Evolutionary conservation across 2,329 filamentous ascomycete genomes (phyloP).

Genomic region (Ophiocordyceps robertsii): DNA sequence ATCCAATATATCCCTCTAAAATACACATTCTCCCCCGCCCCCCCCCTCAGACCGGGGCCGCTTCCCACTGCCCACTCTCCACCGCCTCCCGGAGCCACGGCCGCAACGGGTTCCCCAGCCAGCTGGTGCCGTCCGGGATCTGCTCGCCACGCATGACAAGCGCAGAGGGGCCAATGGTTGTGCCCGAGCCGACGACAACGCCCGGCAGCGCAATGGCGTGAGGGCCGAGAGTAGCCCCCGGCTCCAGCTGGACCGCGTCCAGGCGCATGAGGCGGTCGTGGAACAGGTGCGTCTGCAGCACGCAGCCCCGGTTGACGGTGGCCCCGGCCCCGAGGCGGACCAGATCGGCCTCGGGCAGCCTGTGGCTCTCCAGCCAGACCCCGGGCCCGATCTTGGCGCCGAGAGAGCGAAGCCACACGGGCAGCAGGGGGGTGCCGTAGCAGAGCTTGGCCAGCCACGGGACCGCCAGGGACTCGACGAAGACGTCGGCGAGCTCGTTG

Average conservation of each 20-base stretch:
- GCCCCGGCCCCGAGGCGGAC: slow-evolving; percentile 6
- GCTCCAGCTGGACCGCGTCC: slow-evolving; percentile 6
- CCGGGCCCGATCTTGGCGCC: slow-evolving; percentile 9
- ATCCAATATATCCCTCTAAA: no score
- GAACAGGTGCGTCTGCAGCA: slow-evolving; percentile 10
- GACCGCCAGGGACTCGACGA: slow-evolving; percentile 29
- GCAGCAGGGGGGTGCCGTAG: slow-evolving; percentile 9
- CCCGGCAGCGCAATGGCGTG: slow-evolving; percentile 7
- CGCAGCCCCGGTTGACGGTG: slow-evolving; percentile 8
- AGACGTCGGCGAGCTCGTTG: slow-evolving; percentile 41
- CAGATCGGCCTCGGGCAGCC: slow-evolving; percentile 9
- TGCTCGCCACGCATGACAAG: slow-evolving; percentile 10
- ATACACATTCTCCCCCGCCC: no score
- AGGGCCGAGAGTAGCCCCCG: slow-evolving; percentile 8
- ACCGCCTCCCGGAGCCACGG: slow-evolving; percentile 3
- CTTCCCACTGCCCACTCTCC: background rate
- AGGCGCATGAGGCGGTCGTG: slow-evolving; percentile 10
- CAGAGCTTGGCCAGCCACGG: slow-evolving; percentile 5
- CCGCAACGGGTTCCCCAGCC: slow-evolving; percentile 9
- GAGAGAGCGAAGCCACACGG: slow-evolving; percentile 6
- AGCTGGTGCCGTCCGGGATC: slow-evolving; percentile 7
- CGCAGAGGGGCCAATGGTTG: slow-evolving; percentile 7
- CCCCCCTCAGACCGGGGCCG: background rate
- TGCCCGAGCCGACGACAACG: slow-evolving; percentile 7
- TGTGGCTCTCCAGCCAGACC: slow-evolving; percentile 10